Evolutionary conservation across 1,284 basidiomycete genomes (phyloP).

Genomic region (Trichosporon faecale): DNA sequence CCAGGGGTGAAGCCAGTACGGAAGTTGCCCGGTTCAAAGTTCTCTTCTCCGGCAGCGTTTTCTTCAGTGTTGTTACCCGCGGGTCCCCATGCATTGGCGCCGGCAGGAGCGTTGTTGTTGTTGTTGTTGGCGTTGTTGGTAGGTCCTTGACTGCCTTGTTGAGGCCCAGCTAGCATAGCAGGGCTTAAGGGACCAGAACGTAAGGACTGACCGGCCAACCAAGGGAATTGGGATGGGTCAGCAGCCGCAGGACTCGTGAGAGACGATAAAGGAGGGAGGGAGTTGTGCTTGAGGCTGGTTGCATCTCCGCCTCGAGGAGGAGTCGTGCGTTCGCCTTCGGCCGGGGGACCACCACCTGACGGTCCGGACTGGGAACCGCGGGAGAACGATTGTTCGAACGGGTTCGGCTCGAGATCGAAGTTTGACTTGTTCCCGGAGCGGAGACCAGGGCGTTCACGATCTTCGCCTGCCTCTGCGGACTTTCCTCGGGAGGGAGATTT

Average conservation of each 20-base stretch:
- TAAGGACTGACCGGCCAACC: conserved; percentile 66
- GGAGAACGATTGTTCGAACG: conserved; percentile 91
- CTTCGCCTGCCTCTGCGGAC: conserved; percentile 9
- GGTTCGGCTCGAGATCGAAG: conserved; percentile 78
- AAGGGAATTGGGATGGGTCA: conserved; percentile 66
- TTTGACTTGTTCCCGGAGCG: conserved; percentile 33
- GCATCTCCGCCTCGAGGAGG: conserved; percentile 53
- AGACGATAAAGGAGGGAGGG: conserved; percentile 80
- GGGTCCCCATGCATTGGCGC: conserved; percentile 17
- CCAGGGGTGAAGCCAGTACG: conserved; percentile 70
- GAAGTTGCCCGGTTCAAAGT: conserved; percentile 66
- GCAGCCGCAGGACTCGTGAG: conserved; percentile 71
- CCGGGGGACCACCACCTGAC: not conserved
- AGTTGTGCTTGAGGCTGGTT: conserved; percentile 50
- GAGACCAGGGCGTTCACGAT: conserved; percentile 7
- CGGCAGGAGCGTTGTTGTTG: conserved; percentile 13
- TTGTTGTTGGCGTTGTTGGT: conserved; percentile 5
- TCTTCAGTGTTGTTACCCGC: conserved; percentile 17
- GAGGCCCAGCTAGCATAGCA: conserved; percentile 87
- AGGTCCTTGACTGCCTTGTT: conserved; percentile 21
- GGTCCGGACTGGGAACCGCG: conserved; percentile 55
- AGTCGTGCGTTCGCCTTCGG: conserved; percentile 46
- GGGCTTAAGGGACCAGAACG: conserved; percentile 87
- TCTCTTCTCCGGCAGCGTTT: conserved; percentile 46
- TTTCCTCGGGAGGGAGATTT: conserved; percentile 14